A percentile compares a stretch with the other conserved stretches of the same genome.
These are phyloP conservation scores for Papiliotrema laurentii DNA, from an alignment of 1,284 basidiomycete species.

Conservation along the genomic window DNA sequence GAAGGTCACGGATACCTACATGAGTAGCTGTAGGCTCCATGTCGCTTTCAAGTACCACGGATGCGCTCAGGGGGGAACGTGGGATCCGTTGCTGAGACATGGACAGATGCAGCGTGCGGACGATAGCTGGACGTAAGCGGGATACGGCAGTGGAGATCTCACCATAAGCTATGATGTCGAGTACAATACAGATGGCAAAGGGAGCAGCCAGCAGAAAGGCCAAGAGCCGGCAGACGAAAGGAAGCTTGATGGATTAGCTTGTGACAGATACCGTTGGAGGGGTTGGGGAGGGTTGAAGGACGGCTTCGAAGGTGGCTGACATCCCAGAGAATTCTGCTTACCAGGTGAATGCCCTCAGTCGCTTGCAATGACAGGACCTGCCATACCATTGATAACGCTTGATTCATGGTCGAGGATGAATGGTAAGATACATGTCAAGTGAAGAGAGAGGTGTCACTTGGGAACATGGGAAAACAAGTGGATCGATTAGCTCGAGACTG, in stretches of 20 bases:
- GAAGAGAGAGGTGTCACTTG: no score
- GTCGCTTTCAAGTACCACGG: not conserved
- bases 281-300: no score
- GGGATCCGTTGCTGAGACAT: constrained; percentile 32
- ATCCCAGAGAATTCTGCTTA: no score
- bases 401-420: no score
- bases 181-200: constrained; percentile 26
- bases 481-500: no score
- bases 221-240: constrained; percentile 24
- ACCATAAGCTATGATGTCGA: constrained; percentile 36
- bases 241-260: constrained; percentile 14
- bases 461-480: no score
- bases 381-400: no score
- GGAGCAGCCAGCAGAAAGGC: constrained; percentile 28
- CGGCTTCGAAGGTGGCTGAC: no score
- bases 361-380: no score
- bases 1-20: no score
- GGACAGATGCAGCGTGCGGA: constrained; percentile 34
- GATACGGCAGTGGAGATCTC: not conserved
- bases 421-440: no score
- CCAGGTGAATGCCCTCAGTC: no score
- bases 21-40: not conserved
- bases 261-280: not conserved
- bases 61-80: constrained; percentile 29
- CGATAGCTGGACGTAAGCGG: constrained; percentile 25